A percentile compares a stretch with the other conserved stretches of the same genome.
These are phyloP conservation scores for Geotrichum siamense DNA, from an alignment of 1,139 yeast genomes.

Conservation along the genomic window DNA sequence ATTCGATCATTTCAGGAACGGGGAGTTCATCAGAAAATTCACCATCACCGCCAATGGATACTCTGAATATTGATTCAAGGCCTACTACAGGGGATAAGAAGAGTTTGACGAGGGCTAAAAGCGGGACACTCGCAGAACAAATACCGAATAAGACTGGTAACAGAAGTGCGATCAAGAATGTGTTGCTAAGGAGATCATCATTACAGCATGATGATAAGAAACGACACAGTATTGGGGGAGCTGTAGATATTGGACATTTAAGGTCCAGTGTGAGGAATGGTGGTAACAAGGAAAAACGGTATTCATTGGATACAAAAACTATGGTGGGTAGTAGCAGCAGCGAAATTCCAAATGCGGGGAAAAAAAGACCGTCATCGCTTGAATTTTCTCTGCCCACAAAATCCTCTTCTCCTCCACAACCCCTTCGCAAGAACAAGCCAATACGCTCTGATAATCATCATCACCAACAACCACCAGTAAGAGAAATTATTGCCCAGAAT, in stretches of 20 bases:
- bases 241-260: not conserved
- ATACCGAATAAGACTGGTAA: not conserved
- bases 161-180: not conserved
- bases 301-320: not conserved
- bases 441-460: not conserved
- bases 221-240: not conserved
- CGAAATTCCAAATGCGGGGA: conserved; percentile 1
- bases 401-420: not conserved
- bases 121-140: not conserved
- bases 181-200: not conserved
- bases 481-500: not conserved
- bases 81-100: not conserved
- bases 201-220: not conserved
- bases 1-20: no score
- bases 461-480: not conserved
- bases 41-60: not conserved
- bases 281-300: not conserved
- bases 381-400: not conserved
- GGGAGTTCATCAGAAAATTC: not conserved
- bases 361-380: conserved; percentile 4
- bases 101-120: not conserved
- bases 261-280: not conserved
- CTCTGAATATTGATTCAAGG: not conserved
- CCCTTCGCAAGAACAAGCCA: not conserved
- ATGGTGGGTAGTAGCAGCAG: not conserved